Conservation (phyloP, 2,329 filamentous ascomycete species). For the Colletotrichum echinochloae region DNA sequence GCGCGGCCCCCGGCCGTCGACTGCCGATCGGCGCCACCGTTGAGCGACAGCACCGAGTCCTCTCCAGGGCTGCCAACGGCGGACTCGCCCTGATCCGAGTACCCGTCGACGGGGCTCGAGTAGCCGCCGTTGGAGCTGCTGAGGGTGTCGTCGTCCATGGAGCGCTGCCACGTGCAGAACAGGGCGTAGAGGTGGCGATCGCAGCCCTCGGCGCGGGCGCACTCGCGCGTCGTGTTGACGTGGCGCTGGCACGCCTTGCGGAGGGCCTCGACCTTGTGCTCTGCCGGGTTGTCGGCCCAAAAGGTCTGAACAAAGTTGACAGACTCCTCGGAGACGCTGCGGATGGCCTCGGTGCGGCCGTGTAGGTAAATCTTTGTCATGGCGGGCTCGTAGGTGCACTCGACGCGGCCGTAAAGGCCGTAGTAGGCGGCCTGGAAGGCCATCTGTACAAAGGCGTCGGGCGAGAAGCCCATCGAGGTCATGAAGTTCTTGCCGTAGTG, state of each 20-base stretch:
- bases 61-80: constrained; percentile 65
- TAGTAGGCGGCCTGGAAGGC: constrained; percentile 99
- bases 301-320: constrained; percentile 93
- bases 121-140: constrained; percentile 70
- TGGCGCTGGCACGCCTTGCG: constrained; percentile 87
- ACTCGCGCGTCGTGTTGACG: constrained; percentile 81
- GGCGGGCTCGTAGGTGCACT: constrained; percentile 96
- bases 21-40: constrained; percentile 45
- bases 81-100: constrained; percentile 58
- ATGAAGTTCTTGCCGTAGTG: constrained; percentile 98
- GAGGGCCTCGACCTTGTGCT: constrained; percentile 87
- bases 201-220: constrained; percentile 89
- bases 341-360: constrained; percentile 92
- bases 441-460: constrained; percentile 98
- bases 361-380: constrained; percentile 98
- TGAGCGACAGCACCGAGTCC: constrained; percentile 62
- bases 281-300: constrained; percentile 89
- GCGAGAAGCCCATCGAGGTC: constrained; percentile 95
- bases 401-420: constrained; percentile 91
- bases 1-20: constrained; percentile 40
- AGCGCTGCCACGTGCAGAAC: constrained; percentile 94
- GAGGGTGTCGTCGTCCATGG: constrained; percentile 77
- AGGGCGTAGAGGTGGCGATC: constrained; percentile 95
- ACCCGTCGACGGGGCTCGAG: constrained; percentile 68
- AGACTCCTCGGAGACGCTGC: constrained; percentile 84